phyloP scores from a whole-genome alignment of 2,329 filamentous ascomycete genomes.

The Magnaporthales sp. region DNA sequence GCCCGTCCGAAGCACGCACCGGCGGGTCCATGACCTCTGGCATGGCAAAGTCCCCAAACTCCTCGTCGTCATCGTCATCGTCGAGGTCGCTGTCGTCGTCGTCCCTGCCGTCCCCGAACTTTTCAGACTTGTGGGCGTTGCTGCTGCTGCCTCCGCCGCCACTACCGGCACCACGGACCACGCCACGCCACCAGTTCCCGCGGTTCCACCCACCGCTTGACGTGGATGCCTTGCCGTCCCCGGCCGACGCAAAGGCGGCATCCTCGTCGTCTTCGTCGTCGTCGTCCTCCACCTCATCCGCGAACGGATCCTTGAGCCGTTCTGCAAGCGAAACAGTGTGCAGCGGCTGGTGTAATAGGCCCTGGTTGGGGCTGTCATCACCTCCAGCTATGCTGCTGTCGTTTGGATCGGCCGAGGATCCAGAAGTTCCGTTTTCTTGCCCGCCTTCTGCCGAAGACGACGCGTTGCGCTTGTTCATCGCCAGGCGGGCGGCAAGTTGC shows the following conservation, averaged over 20 bases:
- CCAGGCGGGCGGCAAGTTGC: slow-evolving; percentile 81
- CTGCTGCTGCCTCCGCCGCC: slow-evolving; percentile 10
- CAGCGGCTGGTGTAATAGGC: slow-evolving; percentile 8
- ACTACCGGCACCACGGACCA: slow-evolving; percentile 15
- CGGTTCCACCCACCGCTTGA: slow-evolving; percentile 35
- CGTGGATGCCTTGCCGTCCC: slow-evolving; percentile 32
- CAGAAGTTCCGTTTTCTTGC: slow-evolving; percentile 26
- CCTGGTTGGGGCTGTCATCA: slow-evolving; percentile 6
- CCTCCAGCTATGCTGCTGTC: not conserved
- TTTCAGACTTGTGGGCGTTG: slow-evolving; percentile 12
- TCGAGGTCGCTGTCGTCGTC: slow-evolving; percentile 36
- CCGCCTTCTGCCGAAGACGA: slow-evolving; percentile 25
- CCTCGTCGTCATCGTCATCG: slow-evolving; percentile 53
- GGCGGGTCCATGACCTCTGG: slow-evolving; percentile 36
- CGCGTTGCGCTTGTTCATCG: slow-evolving; percentile 60
- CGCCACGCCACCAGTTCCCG: slow-evolving; percentile 26
- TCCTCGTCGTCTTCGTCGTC: slow-evolving; percentile 42
- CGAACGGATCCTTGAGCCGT: slow-evolving; percentile 41
- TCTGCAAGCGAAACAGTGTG: slow-evolving; percentile 11
- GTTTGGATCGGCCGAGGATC: slow-evolving; percentile 12
- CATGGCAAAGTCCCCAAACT: slow-evolving; percentile 62
- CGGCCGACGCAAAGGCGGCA: slow-evolving; percentile 19
- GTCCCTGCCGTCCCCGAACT: slow-evolving; percentile 27
- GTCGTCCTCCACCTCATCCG: slow-evolving; percentile 45
- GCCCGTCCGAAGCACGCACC: slow-evolving; percentile 13